phyloP scores from a whole-genome alignment of 2,329 filamentous ascomycete genomes.

The Cercospora zeina region DNA sequence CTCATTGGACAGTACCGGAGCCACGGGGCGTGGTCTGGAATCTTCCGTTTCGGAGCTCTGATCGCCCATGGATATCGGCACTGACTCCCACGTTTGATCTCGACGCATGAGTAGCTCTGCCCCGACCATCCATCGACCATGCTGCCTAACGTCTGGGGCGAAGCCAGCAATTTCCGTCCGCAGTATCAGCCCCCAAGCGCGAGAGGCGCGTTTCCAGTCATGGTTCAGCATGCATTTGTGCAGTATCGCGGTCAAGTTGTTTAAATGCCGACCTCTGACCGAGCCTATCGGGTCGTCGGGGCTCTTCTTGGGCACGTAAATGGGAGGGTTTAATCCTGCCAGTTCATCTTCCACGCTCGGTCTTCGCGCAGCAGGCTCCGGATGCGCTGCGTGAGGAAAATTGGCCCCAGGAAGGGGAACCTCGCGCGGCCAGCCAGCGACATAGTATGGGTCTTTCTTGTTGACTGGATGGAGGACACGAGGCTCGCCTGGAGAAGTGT shows the following conservation, averaged over 20 bases:
- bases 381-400: conserved; percentile 48
- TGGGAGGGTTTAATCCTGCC: conserved; percentile 45
- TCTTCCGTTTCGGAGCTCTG: background rate
- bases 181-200: conserved; percentile 73
- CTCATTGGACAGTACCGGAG: conserved; percentile 31
- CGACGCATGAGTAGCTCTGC: conserved; percentile 76
- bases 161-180: conserved; percentile 59
- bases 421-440: conserved; percentile 47
- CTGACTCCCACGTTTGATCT: conserved; percentile 21
- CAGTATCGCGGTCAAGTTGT: conserved; percentile 67
- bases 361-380: conserved; percentile 33
- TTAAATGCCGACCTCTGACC: conserved; percentile 59
- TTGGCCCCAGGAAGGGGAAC: conserved; percentile 44
- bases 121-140: conserved; percentile 77
- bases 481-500: conserved; percentile 16
- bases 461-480: conserved; percentile 33
- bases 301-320: conserved; percentile 39
- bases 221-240: conserved; percentile 70
- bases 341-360: conserved; percentile 43
- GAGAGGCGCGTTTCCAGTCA: conserved; percentile 69
- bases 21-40: background rate
- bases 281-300: conserved; percentile 31
- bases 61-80: conserved; percentile 7
- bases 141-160: conserved; percentile 66
- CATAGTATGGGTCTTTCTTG: conserved; percentile 40